Base-by-base conservation (phyloP, 2,329 filamentous ascomycete genomes). In the Fusarium pseudoanthophilum region DNA sequence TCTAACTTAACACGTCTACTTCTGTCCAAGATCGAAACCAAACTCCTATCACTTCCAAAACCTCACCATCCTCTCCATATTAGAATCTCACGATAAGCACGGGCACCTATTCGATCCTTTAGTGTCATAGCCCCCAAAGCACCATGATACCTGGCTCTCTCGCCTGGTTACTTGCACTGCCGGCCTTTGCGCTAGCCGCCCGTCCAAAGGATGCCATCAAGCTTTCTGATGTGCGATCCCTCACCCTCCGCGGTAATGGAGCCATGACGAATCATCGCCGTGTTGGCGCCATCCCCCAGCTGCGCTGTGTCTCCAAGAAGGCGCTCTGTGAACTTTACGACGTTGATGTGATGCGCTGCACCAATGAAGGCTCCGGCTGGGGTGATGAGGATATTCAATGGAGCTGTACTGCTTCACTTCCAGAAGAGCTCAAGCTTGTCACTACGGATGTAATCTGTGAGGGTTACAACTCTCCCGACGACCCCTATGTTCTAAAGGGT, bases 401-500 rank as follows among this genome's bases (percentile, higher is more conserved):
- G 95, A 93, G 93, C 34, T 99, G 95, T 83, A 90, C 90, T 10
- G 89, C 90, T 0, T 81, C 83, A 4, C 81, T 92, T 21, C 90
- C 91, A 1, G 83, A 86, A 28, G 88, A 91, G 78, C 86, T 92
- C 71, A 89, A 88, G 82, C 89, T 98, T 34, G 95, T 94, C 64
- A 88, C 89, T 69, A 98, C 95, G 16, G 95, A 98, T 71, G 95
- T 98, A 62, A 86, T 95, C 16, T 99, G 96, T 82, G 95, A 99
- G 80, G 95, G 96, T 16, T 98, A 97, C 83, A 85, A 89, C 65
- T 87, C 85, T 20, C 83, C 92, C 2, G 90, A 95, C 52, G 96
- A 98, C 80, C 90, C 90, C 0, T 97, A 94, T 81, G 89, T 98
- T n/a, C 84, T 98, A 60, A 95, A 93, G 78, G 96, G 96, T 28